These are phyloP conservation scores for Nemania sp. DNA, from an alignment of 2,329 filamentous ascomycete genomes.

Conservation along the genomic window DNA sequence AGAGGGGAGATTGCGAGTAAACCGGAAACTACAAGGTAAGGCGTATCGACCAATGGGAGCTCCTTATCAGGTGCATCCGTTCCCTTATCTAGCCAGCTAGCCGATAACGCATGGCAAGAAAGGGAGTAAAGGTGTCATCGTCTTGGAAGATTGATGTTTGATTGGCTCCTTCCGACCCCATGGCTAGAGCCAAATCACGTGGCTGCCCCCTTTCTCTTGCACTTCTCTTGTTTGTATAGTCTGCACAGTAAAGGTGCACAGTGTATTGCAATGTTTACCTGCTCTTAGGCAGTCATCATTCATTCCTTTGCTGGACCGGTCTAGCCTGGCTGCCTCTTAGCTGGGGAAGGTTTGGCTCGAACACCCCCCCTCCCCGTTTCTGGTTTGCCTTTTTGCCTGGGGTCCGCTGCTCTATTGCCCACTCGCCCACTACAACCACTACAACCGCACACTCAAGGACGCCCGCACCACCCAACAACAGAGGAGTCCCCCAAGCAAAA, in stretches of 20 bases:
- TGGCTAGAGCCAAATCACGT: slow-evolving; percentile 16
- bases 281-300: slow-evolving; percentile 5
- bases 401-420: slow-evolving; percentile 9
- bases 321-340: slow-evolving; percentile 5
- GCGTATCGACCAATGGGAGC: neutral
- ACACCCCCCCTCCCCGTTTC: neutral
- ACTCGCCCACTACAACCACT: slow-evolving; percentile 31
- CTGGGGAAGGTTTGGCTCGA: slow-evolving; percentile 31
- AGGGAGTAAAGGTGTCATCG: slow-evolving; percentile 3
- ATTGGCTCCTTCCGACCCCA: slow-evolving; percentile 12
- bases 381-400: slow-evolving; percentile 28
- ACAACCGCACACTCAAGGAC: slow-evolving; percentile 18
- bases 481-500: slow-evolving; percentile 44
- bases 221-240: neutral
- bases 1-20: slow-evolving; percentile 8
- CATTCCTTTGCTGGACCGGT: slow-evolving; percentile 18
- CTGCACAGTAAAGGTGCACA: slow-evolving; percentile 21
- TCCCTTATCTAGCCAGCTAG: slow-evolving; percentile 3
- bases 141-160: neutral
- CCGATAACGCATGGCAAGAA: slow-evolving; percentile 15
- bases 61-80: neutral
- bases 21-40: neutral
- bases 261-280: slow-evolving; percentile 20
- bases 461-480: slow-evolving; percentile 38
- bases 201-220: slow-evolving; percentile 7